Evolutionary conservation across 495 filamentous ascomycete species (phyloP).

Genomic region (Corynascus novoguineensis): DNA sequence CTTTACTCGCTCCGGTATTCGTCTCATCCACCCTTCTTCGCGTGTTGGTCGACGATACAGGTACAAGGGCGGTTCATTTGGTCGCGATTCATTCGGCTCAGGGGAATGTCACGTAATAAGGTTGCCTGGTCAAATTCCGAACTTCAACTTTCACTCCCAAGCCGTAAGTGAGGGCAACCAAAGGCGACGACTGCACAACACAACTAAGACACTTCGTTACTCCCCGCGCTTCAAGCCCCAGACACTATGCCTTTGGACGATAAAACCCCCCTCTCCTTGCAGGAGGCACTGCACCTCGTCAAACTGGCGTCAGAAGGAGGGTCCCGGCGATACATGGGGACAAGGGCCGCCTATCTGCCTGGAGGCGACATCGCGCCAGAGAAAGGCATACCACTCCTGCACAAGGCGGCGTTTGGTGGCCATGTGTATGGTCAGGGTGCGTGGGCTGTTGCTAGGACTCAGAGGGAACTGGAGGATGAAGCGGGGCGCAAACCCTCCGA

Average conservation of each 20-base stretch:
- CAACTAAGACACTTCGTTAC: neutral
- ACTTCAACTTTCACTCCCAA: too few relatives aligned
- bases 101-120: too few relatives aligned
- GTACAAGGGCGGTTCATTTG: too few relatives aligned
- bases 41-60: too few relatives aligned
- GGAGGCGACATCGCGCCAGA: conserved; percentile 25
- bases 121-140: too few relatives aligned
- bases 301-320: conserved; percentile 26
- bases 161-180: too few relatives aligned
- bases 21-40: too few relatives aligned
- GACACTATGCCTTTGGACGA: conserved; percentile 10
- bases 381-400: conserved; percentile 5
- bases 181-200: neutral
- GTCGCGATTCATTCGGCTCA: too few relatives aligned
- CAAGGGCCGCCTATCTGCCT: conserved; percentile 31
- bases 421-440: conserved; percentile 64
- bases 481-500: conserved; percentile 15
- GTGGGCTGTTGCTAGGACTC: conserved; percentile 53
- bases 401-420: conserved; percentile 51
- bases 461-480: conserved; percentile 34
- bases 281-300: conserved; percentile 36
- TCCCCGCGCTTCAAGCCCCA: neutral
- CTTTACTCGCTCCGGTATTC: too few relatives aligned
- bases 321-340: conserved; percentile 36
- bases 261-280: conserved; percentile 30